phyloP scores from a whole-genome alignment of 2,329 filamentous ascomycete genomes.

The Fusarium sp. region DNA sequence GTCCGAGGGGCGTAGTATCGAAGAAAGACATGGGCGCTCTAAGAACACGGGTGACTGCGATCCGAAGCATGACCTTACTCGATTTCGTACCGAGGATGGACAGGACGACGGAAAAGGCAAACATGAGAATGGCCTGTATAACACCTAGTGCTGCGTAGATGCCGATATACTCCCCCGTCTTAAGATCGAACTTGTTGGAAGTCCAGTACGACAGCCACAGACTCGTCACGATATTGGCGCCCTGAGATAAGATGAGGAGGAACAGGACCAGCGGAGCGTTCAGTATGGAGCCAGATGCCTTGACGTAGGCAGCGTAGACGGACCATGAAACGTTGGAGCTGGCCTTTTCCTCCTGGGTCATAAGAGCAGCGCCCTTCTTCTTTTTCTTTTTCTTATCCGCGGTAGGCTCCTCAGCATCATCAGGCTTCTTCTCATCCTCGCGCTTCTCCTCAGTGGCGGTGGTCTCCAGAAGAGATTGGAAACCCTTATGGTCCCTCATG shows the following conservation, averaged over 20 bases:
- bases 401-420: constrained; percentile 56
- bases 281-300: constrained; percentile 78
- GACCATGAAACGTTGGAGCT: constrained; percentile 82
- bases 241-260: constrained; percentile 79
- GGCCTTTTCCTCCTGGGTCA: constrained; percentile 80
- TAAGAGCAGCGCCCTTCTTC: constrained; percentile 72
- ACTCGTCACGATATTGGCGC: constrained; percentile 86
- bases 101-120: constrained; percentile 82
- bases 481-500: constrained; percentile 82
- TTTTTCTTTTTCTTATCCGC: constrained; percentile 63
- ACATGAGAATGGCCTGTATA: constrained; percentile 79
- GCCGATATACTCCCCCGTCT: constrained; percentile 78
- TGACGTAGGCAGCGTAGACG: constrained; percentile 83
- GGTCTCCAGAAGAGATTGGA: constrained; percentile 87
- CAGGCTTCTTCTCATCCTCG: constrained; percentile 63
- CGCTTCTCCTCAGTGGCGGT: constrained; percentile 78
- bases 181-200: constrained; percentile 77
- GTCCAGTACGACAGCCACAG: constrained; percentile 97
- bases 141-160: constrained; percentile 78
- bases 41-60: constrained; percentile 82
- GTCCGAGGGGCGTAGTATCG: constrained; percentile 93
- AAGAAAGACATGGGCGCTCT: constrained; percentile 89
- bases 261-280: constrained; percentile 74
- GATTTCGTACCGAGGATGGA: constrained; percentile 84
- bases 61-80: constrained; percentile 83